Percentiles rank a stretch among this genome's conserved stretches.
Conservation (phyloP, 148 eudicot genomes). For the Polygonum aviculare region DNA sequence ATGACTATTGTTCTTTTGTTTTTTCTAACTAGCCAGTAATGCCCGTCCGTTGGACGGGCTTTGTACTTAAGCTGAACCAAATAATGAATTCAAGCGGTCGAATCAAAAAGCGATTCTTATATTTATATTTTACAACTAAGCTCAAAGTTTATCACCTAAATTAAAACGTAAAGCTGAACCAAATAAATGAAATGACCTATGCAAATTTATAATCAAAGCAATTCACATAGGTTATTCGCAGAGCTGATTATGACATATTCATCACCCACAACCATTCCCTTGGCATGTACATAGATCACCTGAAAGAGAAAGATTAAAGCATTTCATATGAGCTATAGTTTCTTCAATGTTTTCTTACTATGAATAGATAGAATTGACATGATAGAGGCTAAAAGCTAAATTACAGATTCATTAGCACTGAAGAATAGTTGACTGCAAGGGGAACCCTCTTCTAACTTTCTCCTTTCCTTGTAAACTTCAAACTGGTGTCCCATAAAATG, state of each 20-base stretch:
- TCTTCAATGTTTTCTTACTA: neutral
- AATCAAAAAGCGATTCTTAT: too few species aligned
- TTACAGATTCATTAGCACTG: conserved; percentile 37
- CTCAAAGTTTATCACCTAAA: too few species aligned
- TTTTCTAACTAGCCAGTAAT: too few species aligned
- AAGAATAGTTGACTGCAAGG: conserved; percentile 15
- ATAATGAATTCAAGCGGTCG: too few species aligned
- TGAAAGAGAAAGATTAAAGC: conserved; percentile 5
- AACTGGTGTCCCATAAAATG: neutral
- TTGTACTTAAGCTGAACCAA: too few species aligned
- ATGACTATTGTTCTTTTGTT: too few species aligned
- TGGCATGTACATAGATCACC: conserved; percentile 63
- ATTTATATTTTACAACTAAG: too few species aligned
- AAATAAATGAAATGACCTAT: too few species aligned
- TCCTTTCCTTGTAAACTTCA: neutral
- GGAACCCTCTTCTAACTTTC: conserved; percentile 13
- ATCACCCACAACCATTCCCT: conserved; percentile 70
- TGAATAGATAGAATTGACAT: neutral
- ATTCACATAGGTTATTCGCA: conserved; percentile 25
- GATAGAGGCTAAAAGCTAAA: neutral
- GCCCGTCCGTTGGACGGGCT: too few species aligned
- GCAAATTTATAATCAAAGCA: too few species aligned
- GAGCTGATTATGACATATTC: conserved; percentile 17
- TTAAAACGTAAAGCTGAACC: too few species aligned
- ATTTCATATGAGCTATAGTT: neutral